Base-by-base conservation (phyloP, 805 yeast genomes). In the Yarrowia yakushimensis region DNA sequence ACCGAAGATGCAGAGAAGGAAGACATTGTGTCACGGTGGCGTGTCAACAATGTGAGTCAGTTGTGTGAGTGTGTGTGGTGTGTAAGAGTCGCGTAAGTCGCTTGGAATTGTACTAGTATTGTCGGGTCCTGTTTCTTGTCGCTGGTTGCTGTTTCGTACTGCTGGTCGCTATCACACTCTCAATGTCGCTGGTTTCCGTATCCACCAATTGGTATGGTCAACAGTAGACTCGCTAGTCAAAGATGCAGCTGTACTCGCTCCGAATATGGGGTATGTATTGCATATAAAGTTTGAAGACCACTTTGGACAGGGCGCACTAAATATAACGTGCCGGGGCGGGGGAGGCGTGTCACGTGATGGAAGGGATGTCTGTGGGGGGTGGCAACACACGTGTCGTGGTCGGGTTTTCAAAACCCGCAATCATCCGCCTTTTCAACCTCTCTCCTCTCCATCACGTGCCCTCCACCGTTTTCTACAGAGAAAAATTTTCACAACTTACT, bases 1-100 rank as follows among this genome's bases (percentile, higher is more conserved):
- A 75, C 76, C 46, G 72, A 73, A 10, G 71, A 63, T n/a, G 77
- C 77, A 13, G 76, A 72, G 65, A 73, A 74, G 15, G 77, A 74
- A n/a, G 76, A 73, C 77, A 74, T 74, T n/a, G n/a, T n/a, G n/a
- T n/a, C n/a, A n/a, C n/a, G n/a, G 50, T 27, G 23, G 15, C 39
- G 41, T 11, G 55, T 11, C 4, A n/a, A n/a, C n/a, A n/a, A n/a
- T n/a, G 31, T 3, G 8, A 7, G 36, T 11, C 20, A 4, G 37
- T n/a, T 33, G 31, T 22, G 39, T 20, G 15, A 11, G 18, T 20
- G 27, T 30, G 54, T 20, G 20, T n/a, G n/a, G 7, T 37, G 25
- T 37, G 42, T 18, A 2, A 4, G n/a, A n/a, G n/a, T n/a, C n/a
- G n/a, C n/a, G n/a, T n/a, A n/a, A n/a, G n/a, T n/a, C n/a, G n/a